A percentile compares a stretch with the other conserved stretches of the same genome.
Evolutionary conservation across 352 stramenopile genomes (phyloP).

Genomic region (Plasmopara muralis): DNA sequence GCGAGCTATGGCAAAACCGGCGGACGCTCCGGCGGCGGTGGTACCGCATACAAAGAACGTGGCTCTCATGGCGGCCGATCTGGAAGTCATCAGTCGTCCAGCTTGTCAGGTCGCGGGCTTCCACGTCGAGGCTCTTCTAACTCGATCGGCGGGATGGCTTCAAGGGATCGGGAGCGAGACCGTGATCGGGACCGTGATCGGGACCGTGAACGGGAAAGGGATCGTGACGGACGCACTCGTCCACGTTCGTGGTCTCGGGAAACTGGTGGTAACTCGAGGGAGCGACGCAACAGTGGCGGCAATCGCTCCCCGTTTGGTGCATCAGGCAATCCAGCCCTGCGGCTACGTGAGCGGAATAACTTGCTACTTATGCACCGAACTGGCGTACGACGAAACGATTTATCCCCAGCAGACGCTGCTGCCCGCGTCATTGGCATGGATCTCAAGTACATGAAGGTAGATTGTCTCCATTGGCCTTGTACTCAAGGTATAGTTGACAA

Average conservation of each 20-base stretch:
- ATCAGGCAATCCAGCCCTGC: slow-evolving; percentile 41
- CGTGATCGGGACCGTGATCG: slow-evolving; percentile 27
- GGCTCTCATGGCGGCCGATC: slow-evolving; percentile 17
- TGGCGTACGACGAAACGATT: slow-evolving; percentile 32
- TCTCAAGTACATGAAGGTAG: slow-evolving; percentile 65
- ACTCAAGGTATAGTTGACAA: slow-evolving; percentile 2
- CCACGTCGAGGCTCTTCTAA: slow-evolving; percentile 48
- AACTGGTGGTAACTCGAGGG: slow-evolving; percentile 10
- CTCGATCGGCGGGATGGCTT: slow-evolving; percentile 18
- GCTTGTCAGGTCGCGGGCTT: slow-evolving; percentile 16
- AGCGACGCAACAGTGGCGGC: slow-evolving; percentile 18
- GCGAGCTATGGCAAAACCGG: slow-evolving; percentile 21
- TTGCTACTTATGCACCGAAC: slow-evolving; percentile 73
- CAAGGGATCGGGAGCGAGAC: slow-evolving; percentile 34
- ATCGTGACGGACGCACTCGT: slow-evolving; percentile 26
- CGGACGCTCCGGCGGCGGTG: slow-evolving; percentile 9
- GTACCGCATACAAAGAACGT: slow-evolving; percentile 23
- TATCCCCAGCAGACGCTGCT: slow-evolving; percentile 46
- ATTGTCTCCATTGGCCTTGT: not conserved
- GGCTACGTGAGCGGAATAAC: slow-evolving; percentile 64
- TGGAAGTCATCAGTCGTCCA: slow-evolving; percentile 22
- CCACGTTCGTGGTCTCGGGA: slow-evolving; percentile 41
- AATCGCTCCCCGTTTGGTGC: slow-evolving; percentile 38
- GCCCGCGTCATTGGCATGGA: slow-evolving; percentile 61
- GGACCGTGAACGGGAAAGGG: slow-evolving; percentile 28